Base-by-base conservation (phyloP, 2,329 filamentous ascomycete genomes). In the Cladosporium austrohemisphaericum region DNA sequence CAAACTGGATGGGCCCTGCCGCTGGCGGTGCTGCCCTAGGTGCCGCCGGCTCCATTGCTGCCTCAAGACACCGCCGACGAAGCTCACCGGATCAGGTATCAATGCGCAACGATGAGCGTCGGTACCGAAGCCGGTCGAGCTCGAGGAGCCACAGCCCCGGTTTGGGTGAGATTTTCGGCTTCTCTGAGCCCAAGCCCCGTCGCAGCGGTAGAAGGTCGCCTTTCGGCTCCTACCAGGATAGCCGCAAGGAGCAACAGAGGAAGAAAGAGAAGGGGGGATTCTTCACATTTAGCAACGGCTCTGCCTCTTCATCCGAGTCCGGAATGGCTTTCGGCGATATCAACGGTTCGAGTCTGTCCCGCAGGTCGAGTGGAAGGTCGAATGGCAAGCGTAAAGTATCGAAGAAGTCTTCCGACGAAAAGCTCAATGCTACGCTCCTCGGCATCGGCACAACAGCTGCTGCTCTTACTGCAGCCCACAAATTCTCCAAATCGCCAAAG, bases 391-490 rank as follows among this genome's bases (percentile, higher is more conserved):
- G 48, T 5, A 43, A 43, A 9, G 40, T 50, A n/a, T 49, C 50
- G 48, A 64, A 69, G 32, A 66, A 66, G 25, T 66, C 59, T 32
- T 74, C 71, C 1, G 68, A 73, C 23, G 73, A 76, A 33, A 71
- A 70, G 29, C 57, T 77, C 22, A 72, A 73, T 41, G 68, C 68
- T 4, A 73, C 73, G 9, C 55, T 77, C 4, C 58, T 71, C 33
- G 73, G 71, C 2, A 68, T 76, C 38, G 71, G 72, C 16, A 71
- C 71, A 19, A 75, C 74, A 14, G 71, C 73, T 29, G 72, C 72
- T 45, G 74, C 74, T n/a, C 63, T 77, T 18, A 65, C 68, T 40
- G 72, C 68, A 5, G 68, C 71, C 1, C 65, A 74, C 56, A 64
- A 65, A 47, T 49, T 61, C 33, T 54, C 48, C n/a, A 43, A 41